Evolutionary conservation across 2,329 filamentous ascomycete genomes (phyloP).

Genomic region (Xylaria sp.): DNA sequence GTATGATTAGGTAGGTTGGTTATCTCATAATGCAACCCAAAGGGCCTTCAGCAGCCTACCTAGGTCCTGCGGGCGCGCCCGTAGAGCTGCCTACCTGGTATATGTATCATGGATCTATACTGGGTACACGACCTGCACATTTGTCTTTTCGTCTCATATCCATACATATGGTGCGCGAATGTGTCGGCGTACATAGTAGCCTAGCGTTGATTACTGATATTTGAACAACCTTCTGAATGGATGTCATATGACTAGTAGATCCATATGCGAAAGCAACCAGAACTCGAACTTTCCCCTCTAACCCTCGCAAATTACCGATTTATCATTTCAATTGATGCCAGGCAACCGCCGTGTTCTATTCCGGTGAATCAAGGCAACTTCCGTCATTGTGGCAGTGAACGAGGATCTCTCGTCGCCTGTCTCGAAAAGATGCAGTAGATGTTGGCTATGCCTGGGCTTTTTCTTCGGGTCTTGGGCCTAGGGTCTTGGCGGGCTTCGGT

Average conservation of each 20-base stretch:
- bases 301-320: too few species aligned
- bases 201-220: too few species aligned
- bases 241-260: too few species aligned
- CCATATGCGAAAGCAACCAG: neutral
- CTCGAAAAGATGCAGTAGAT: constrained; percentile 12
- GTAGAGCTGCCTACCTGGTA: neutral
- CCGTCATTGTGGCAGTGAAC: constrained; percentile 25
- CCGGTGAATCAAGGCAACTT: constrained; percentile 5
- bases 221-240: too few species aligned
- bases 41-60: neutral
- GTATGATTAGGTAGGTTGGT: too few species aligned
- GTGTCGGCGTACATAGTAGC: too few species aligned
- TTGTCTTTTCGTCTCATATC: too few species aligned
- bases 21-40: too few species aligned
- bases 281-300: neutral
- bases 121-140: neutral
- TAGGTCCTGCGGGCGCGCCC: neutral
- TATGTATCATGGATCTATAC: neutral
- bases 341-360: constrained; percentile 19
- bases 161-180: too few species aligned
- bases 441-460: constrained; percentile 17
- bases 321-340: constrained; percentile 5
- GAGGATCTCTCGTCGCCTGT: constrained; percentile 13
- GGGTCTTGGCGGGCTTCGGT: neutral
- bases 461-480: constrained; percentile 1